Evolutionary conservation across 75 land plant genomes (phyloP).

Genomic region (Sequoia sempervirens): DNA sequence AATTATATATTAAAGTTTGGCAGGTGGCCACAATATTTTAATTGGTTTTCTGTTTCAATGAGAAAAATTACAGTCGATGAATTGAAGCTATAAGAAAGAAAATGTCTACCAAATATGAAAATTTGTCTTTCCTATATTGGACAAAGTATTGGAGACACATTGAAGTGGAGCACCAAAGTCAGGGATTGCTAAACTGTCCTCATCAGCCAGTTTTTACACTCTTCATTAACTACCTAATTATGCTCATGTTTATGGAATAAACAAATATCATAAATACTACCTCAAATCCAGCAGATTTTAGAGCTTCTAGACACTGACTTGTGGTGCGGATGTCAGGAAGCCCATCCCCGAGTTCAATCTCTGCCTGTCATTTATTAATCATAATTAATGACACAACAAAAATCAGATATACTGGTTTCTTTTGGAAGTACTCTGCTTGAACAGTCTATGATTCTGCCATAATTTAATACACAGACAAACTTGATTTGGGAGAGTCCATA

Average conservation of each 20-base stretch:
- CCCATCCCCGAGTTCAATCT: conserved; percentile 95
- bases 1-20: neutral
- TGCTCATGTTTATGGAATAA: neutral
- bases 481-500: conserved; percentile 7
- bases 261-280: conserved; percentile 20
- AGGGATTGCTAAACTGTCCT: neutral
- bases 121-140: neutral
- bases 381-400: neutral
- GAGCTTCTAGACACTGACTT: conserved; percentile 68
- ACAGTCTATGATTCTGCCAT: neutral
- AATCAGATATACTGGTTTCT: conserved; percentile 3
- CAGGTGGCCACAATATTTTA: neutral
- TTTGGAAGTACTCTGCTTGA: neutral
- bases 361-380: conserved; percentile 47
- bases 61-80: neutral
- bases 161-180: neutral
- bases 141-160: neutral
- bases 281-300: conserved; percentile 92
- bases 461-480: neutral
- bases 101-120: neutral
- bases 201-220: no score
- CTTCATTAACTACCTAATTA: neutral
- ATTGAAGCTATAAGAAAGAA: neutral
- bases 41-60: neutral
- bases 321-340: conserved; percentile 88